Base-by-base conservation (phyloP, 1,284 basidiomycete genomes). In the Apiotrichum domesticum region DNA sequence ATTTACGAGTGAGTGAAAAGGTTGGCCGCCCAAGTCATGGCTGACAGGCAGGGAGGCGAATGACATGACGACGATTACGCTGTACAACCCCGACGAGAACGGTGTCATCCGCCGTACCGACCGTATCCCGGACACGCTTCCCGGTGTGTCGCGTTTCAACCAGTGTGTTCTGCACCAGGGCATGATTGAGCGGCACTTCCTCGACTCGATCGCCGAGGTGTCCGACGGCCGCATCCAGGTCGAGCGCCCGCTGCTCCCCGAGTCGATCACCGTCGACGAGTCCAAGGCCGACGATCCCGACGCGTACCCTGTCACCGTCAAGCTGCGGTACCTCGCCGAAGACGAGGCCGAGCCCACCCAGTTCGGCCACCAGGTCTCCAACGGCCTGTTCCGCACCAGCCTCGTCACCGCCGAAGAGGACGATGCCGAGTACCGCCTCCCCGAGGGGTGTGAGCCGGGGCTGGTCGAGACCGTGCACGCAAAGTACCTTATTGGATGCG, bases 401-500 rank as follows among this genome's bases (percentile, higher is more conserved):
- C 48, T 58, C 9, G 40, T 37, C 43, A 51, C 52, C 13, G 43
- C 44, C 15, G 56, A 58, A 49, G 56, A 58, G 52, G 56, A 58
- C 35, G 56, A 58, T 47, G 48, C 48, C 29, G 34, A 51, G n/a
- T 58, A 58, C 56, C 15, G 40, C 29, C 52, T 58, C 5, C 56
- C 56, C 21, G 48, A 52, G 39, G 57, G 54, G 37, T 32, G 7
- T n/a, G 54, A 52, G 54, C 42, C 57, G 32, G 57, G 54, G 15
- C 41, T 52, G 53, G 52, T 44, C 33, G 57, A 59, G 54, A 59
- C 53, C 3, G 60, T 67, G n/a, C 58, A 61, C 51, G 45, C 50
- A 44, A 67, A 63, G 56, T 67, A 65, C 57, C 52, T 67, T 4
- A 55, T 65, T 33, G 66, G 66, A 1, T 63, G 63, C 42, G 66